phyloP scores from a whole-genome alignment of 441 rosid species.

The Adansonia grandidieri region DNA sequence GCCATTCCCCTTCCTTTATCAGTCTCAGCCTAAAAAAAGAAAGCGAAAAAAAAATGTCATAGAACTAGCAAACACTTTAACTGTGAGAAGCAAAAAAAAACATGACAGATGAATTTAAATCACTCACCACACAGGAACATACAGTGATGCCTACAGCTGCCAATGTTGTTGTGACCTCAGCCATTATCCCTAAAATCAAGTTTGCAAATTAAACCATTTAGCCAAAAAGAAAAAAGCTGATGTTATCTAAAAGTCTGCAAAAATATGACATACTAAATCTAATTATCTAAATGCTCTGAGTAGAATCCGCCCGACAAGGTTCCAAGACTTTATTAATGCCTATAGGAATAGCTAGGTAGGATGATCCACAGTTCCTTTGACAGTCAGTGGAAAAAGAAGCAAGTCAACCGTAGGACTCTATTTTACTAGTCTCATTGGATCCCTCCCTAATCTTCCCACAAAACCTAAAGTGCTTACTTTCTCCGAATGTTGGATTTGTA shows the following conservation, averaged over 20 bases:
- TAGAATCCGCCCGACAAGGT: not conserved
- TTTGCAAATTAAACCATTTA: constrained; percentile 14
- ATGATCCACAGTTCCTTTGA: not conserved
- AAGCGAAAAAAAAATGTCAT: constrained; percentile 20
- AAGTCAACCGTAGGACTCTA: not conserved
- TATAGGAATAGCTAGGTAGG: not conserved
- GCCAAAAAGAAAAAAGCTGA: constrained; percentile 12
- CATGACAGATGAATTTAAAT: constrained; percentile 18
- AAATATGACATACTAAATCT: not conserved
- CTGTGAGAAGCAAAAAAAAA: not conserved
- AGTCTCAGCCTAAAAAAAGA: constrained; percentile 66
- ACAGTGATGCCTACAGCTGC: constrained; percentile 67
- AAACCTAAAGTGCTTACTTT: not conserved
- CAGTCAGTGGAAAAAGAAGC: not conserved
- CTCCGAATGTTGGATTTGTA: constrained; percentile 8
- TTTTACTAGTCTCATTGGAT: not conserved
- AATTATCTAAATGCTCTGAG: constrained; percentile 7
- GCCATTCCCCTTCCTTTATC: constrained; percentile 93
- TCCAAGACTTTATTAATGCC: not conserved
- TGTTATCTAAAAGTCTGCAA: not conserved
- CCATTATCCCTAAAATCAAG: constrained; percentile 74
- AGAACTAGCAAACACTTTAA: constrained; percentile 2
- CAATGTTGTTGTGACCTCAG: constrained; percentile 78
- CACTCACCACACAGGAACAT: constrained; percentile 93
- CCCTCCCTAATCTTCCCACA: constrained; percentile 11